phyloP scores from a whole-genome alignment of 106 monocot species.

The Acorus calamus region DNA sequence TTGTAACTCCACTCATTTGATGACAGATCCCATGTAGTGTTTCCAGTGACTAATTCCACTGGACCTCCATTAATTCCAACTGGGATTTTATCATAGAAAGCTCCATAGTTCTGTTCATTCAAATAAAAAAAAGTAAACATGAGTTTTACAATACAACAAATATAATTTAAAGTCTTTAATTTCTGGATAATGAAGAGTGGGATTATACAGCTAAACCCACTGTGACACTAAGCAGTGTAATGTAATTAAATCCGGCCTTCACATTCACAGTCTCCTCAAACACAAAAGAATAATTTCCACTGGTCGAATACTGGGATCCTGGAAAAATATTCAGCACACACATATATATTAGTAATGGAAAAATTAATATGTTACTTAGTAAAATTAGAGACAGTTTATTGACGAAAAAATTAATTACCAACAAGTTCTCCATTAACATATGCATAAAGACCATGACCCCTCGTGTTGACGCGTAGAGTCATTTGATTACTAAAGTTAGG shows the following conservation, averaged over 20 bases:
- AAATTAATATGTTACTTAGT: background rate
- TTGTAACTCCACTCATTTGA: conserved; percentile 49
- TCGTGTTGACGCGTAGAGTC: conserved; percentile 6
- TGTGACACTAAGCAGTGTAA: conserved; percentile 65
- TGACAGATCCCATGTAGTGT: conserved; percentile 33
- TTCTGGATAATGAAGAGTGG: background rate
- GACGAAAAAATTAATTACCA: background rate
- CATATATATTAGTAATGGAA: no score
- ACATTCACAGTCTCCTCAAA: conserved; percentile 19
- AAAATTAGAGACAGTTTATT: no score
- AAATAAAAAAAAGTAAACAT: background rate
- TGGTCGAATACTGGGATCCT: conserved; percentile 43
- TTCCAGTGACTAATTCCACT: conserved; percentile 28
- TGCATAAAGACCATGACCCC: conserved; percentile 1
- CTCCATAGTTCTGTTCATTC: conserved; percentile 62
- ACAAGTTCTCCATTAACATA: conserved; percentile 6
- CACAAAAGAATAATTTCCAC: conserved; percentile 10
- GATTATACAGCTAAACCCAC: conserved; percentile 55
- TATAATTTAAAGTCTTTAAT: no score
- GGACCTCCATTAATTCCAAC: conserved; percentile 54
- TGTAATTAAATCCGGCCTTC: conserved; percentile 36
- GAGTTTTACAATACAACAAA: no score
- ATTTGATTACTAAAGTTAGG: background rate
- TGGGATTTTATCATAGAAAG: conserved; percentile 31
- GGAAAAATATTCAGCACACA: background rate